Percentiles rank a stretch among this genome's conserved stretches.
These are phyloP conservation scores for Botrytis galanthina DNA, from an alignment of 2,329 filamentous ascomycete species.

Conservation along the genomic window DNA sequence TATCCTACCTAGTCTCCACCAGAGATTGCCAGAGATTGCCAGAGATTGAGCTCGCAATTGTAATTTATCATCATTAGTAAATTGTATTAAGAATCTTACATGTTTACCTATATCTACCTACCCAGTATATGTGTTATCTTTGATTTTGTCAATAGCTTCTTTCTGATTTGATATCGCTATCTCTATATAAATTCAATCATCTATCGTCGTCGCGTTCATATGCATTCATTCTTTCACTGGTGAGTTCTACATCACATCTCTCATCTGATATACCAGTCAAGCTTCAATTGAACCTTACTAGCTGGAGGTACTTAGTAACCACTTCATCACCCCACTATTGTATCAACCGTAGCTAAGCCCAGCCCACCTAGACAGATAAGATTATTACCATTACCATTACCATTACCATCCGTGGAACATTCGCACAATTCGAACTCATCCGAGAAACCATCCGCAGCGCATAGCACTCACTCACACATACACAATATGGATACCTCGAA, in stretches of 20 bases:
- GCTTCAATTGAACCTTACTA: not conserved
- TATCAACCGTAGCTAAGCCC: not conserved
- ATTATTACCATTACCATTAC: not conserved
- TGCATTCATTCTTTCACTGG: not conserved
- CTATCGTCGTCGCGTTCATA: not conserved
- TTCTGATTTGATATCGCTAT: not conserved
- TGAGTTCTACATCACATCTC: not conserved
- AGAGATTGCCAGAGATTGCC: not conserved
- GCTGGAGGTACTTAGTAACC: not conserved
- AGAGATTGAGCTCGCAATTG: not conserved
- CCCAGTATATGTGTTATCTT: not conserved
- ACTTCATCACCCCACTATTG: conserved; percentile 8
- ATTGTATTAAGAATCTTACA: not conserved
- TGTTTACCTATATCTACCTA: not conserved
- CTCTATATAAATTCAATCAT: not conserved
- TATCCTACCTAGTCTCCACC: not conserved
- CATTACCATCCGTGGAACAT: not conserved
- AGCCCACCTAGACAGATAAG: not conserved
- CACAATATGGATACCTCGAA: conserved; percentile 36
- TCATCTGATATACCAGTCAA: not conserved
- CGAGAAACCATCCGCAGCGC: not conserved
- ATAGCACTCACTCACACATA: not conserved
- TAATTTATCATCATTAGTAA: not conserved
- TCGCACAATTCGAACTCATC: conserved; percentile 10
- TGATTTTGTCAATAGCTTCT: not conserved